Conservation (phyloP, 495 filamentous ascomycete species). For the Daldinia bambusicola region DNA sequence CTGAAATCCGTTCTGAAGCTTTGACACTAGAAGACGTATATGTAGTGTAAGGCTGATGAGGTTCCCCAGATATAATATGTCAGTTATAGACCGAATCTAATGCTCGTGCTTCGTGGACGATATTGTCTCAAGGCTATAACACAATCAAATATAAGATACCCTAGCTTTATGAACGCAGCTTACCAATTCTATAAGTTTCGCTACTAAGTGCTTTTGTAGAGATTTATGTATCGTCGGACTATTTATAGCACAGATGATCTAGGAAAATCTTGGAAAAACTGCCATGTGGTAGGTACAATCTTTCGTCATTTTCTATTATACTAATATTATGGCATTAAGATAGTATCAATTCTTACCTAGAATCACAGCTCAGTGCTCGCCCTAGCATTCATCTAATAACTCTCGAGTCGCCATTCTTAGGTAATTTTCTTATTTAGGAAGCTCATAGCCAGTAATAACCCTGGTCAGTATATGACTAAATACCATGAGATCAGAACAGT, state of each 20-base stretch:
- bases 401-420: not conserved
- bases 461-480: too few species aligned
- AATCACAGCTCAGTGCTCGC: not conserved
- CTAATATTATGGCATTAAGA: not conserved
- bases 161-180: too few species aligned
- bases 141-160: too few species aligned
- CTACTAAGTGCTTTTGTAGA: not conserved
- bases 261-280: not conserved
- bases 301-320: constrained; percentile 3
- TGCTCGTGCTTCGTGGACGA: not conserved
- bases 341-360: not conserved
- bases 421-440: not conserved
- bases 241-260: not conserved
- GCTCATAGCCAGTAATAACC: not conserved
- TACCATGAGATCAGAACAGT: too few species aligned
- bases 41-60: not conserved
- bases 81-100: not conserved
- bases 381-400: not conserved
- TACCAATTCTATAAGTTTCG: too few species aligned
- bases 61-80: constrained; percentile 4
- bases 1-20: not conserved
- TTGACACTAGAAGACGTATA: not conserved
- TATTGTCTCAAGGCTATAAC: not conserved
- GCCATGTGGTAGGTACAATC: not conserved
- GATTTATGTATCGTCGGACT: not conserved